Evolutionary conservation across 495 filamentous ascomycete genomes (phyloP).

Genomic region (Amphirosellinia nigrospora): DNA sequence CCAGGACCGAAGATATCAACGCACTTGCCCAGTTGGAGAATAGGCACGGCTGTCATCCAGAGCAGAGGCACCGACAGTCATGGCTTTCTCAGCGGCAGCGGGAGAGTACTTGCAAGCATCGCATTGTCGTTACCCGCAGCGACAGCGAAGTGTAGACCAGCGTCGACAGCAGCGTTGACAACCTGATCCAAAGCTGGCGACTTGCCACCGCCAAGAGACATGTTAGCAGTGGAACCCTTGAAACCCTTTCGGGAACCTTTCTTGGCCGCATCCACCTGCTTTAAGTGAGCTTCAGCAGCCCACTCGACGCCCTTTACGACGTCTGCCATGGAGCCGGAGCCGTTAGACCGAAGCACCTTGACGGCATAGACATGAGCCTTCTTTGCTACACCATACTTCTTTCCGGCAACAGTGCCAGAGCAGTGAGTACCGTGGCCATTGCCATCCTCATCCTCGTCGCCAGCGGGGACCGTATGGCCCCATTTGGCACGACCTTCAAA

Average conservation of each 20-base stretch:
- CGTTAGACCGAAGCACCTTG: slow-evolving; percentile 97
- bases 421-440: slow-evolving; percentile 99
- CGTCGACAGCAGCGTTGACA: slow-evolving; percentile 90
- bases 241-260: slow-evolving; percentile 87
- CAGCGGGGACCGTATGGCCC: slow-evolving; percentile 92
- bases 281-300: slow-evolving; percentile 79
- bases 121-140: slow-evolving; percentile 98
- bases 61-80: slow-evolving; percentile 96
- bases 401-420: slow-evolving; percentile 95
- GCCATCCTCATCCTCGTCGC: slow-evolving; percentile 88
- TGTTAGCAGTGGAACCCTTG: slow-evolving; percentile 99
- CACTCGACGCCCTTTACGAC: slow-evolving; percentile 98
- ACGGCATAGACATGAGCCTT: slow-evolving; percentile 96
- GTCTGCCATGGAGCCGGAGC: slow-evolving; percentile 97
- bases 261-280: slow-evolving; percentile 78
- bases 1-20: slow-evolving; percentile 99
- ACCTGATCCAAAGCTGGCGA: slow-evolving; percentile 85
- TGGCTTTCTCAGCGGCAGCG: slow-evolving; percentile 86
- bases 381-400: slow-evolving; percentile 99
- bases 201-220: slow-evolving; percentile 97
- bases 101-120: slow-evolving; percentile 99
- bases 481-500: slow-evolving; percentile 94
- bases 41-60: slow-evolving; percentile 95
- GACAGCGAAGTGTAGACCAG: slow-evolving; percentile 95
- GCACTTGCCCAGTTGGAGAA: slow-evolving; percentile 99